Conservation (phyloP, 2,329 filamentous ascomycete species). For the Calycina herbarum region DNA sequence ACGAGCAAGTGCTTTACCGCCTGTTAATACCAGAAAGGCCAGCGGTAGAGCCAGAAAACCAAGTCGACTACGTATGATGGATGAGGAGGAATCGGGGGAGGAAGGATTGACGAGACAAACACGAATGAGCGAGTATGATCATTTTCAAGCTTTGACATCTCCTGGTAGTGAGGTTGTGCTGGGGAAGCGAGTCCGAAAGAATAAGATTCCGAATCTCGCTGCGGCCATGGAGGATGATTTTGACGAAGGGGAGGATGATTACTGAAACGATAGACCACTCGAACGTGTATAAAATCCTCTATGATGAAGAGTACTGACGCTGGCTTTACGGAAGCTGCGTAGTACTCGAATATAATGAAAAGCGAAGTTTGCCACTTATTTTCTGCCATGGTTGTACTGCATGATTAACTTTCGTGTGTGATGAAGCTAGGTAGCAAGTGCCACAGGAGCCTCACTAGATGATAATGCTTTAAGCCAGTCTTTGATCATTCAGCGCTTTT, state of each 20-base stretch:
- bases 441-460: too few relatives aligned
- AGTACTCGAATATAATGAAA: too few relatives aligned
- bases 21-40: constrained; percentile 17
- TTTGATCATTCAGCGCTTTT: too few relatives aligned
- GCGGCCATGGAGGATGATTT: constrained; percentile 14
- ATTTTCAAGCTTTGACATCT: constrained; percentile 31
- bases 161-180: constrained; percentile 26
- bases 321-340: too few relatives aligned
- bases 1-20: constrained; percentile 11
- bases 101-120: constrained; percentile 20
- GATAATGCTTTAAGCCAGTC: too few relatives aligned
- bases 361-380: too few relatives aligned
- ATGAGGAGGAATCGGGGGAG: constrained; percentile 25
- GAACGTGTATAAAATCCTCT: too few relatives aligned
- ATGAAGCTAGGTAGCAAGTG: too few relatives aligned
- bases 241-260: constrained; percentile 15
- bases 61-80: constrained; percentile 19
- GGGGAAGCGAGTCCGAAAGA: constrained; percentile 33
- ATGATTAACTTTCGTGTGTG: too few relatives aligned
- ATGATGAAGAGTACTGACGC: too few relatives aligned
- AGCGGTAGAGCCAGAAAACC: constrained; percentile 29
- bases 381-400: too few relatives aligned
- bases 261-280: neutral
- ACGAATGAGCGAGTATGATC: constrained; percentile 34
- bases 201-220: constrained; percentile 15